Conservation (phyloP, 2,329 filamentous ascomycete species). For the Fusarium sp. region DNA sequence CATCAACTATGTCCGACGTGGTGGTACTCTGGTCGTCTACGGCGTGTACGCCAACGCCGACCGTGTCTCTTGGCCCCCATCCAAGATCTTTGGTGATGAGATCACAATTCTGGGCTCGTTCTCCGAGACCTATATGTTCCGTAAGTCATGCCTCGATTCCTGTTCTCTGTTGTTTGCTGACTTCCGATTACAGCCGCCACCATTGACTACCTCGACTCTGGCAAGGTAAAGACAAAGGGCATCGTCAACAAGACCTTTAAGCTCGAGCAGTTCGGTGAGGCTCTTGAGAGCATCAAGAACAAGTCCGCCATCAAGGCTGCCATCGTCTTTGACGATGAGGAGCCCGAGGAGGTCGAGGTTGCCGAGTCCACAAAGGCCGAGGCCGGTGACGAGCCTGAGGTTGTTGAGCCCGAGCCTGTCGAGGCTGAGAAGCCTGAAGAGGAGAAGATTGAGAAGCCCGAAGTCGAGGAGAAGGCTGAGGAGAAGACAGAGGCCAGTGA, state of each 20-base stretch:
- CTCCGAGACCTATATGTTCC: conserved; percentile 80
- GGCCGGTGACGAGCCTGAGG: conserved; percentile 4
- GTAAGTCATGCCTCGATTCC: conserved; percentile 46
- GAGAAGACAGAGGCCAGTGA: background rate
- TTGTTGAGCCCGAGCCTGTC: background rate
- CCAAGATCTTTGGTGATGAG: conserved; percentile 76
- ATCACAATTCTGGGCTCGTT: conserved; percentile 81
- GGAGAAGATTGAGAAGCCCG: background rate
- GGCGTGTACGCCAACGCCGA: conserved; percentile 75
- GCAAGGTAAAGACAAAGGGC: conserved; percentile 72
- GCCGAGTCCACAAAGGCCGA: background rate
- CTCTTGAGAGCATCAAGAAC: conserved; percentile 77
- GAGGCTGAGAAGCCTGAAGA: conserved; percentile 2
- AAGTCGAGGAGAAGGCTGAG: background rate
- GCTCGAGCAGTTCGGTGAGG: conserved; percentile 79
- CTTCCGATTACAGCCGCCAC: conserved; percentile 52
- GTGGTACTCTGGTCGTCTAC: conserved; percentile 79
- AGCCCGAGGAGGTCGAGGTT: conserved; percentile 3
- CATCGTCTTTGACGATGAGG: conserved; percentile 73
- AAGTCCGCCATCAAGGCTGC: conserved; percentile 81
- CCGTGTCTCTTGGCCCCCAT: conserved; percentile 75
- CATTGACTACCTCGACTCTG: conserved; percentile 66
- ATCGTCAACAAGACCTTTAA: conserved; percentile 81
- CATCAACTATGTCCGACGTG: conserved; percentile 78
- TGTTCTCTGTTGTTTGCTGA: background rate